Conservation (phyloP, 208 protist species). For the Leishmania mexicana region DNA sequence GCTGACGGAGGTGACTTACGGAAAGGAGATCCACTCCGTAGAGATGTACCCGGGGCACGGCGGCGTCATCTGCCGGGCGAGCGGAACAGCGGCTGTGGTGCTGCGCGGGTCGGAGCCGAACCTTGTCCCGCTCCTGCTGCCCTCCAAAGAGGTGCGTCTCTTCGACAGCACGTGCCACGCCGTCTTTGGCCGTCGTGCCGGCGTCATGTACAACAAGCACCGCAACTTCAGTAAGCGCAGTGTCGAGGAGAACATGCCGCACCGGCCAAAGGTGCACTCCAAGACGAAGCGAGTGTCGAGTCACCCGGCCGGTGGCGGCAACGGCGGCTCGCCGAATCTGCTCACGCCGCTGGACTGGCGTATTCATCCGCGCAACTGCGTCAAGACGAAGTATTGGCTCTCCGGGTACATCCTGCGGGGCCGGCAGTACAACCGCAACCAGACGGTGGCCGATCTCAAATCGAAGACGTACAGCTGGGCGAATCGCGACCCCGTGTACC, state of each 20-base stretch:
- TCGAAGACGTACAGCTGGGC: conserved; percentile 93
- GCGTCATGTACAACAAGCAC: conserved; percentile 90
- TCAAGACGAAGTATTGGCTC: conserved; percentile 94
- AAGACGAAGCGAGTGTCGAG: conserved; percentile 88
- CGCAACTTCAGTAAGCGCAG: conserved; percentile 77
- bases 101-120: conserved; percentile 88
- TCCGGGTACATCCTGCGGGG: conserved; percentile 92
- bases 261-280: conserved; percentile 82
- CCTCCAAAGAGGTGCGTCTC: conserved; percentile 92
- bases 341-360: conserved; percentile 92
- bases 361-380: conserved; percentile 83
- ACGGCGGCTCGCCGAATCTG: conserved; percentile 84
- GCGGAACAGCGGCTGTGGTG: conserved; percentile 85
- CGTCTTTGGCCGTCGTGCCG: conserved; percentile 86
- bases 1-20: conserved; percentile 89
- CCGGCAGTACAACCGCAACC: conserved; percentile 84
- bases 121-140: conserved; percentile 86
- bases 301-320: conserved; percentile 90
- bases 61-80: conserved; percentile 80
- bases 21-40: conserved; percentile 90
- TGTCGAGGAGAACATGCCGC: conserved; percentile 82
- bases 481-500: conserved; percentile 88
- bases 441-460: conserved; percentile 89
- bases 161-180: conserved; percentile 89
- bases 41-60: conserved; percentile 93